Evolutionary conservation across 2,329 filamentous ascomycete genomes (phyloP), one percentile per base, ranked within the genome.

Genomic region (Cadophora sp.): DNA sequence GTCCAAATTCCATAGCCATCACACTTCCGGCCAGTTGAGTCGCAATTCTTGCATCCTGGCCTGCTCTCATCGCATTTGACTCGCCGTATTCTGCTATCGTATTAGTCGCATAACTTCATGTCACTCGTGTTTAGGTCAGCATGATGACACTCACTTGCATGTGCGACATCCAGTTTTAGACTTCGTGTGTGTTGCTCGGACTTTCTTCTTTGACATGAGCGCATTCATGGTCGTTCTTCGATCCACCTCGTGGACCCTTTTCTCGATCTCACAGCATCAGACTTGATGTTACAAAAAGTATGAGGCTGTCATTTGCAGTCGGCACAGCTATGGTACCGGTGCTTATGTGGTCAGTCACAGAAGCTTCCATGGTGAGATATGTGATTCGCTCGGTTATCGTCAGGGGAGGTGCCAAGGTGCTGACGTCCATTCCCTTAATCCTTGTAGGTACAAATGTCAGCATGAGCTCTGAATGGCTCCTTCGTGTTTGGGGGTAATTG

Each of bases 141-240:
- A 24, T 40, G 37, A 43, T 4, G 40, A 19, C 27, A 66, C 71
- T 46, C 67, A 72, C 88, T 90, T 90, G 87, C 88, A 91, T 76
- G 86, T 89, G 73, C 82, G 82, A 77, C 88, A 90, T 26, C 88
- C 88, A 0, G 87, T 89, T 79, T 88, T 89, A 66, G 89, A 87
- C 76, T 89, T 89, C 24, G 72, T 68, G 16, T 68, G 69, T 56
- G 71, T 72, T 3, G 73, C 71, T 48, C 58, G 56, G 22, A 37
- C 27, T 40, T 62, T 62, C 59, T 65, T 59, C 37, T 65, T 22
- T 14, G 62, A 37, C 14, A 50, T 19, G 27, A 62, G 26, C 7
- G 26, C 26, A 19, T 62, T 31, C 37, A 62, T 62, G 12, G 16
- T 46, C 6, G 12, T 31, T 31, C 1, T 29, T 9, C 31, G 19